Evolutionary conservation across 2,329 filamentous ascomycete genomes (phyloP).

Genomic region (Colletotrichum australisinense): DNA sequence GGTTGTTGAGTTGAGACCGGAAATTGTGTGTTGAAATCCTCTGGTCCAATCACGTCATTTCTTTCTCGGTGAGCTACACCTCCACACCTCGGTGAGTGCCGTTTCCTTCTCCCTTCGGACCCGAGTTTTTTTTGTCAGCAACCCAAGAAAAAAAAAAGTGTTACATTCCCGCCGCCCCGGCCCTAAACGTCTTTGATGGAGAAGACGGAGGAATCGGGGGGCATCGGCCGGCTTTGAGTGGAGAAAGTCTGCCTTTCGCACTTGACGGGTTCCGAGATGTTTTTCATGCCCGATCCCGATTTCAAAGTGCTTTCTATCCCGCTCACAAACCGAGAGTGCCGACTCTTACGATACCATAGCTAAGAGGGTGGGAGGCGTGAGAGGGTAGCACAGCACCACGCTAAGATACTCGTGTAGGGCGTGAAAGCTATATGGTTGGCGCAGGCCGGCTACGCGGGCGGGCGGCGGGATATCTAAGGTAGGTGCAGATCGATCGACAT

Average conservation of each 20-base stretch:
- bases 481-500: background rate
- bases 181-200: background rate
- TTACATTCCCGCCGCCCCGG: background rate
- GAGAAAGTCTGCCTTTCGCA: background rate
- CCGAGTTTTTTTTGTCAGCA: conserved; percentile 2
- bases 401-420: background rate
- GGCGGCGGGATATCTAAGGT: too few species aligned
- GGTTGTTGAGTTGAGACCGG: background rate
- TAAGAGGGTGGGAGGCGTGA: too few species aligned
- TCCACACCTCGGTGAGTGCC: background rate
- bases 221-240: background rate
- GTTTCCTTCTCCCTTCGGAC: background rate
- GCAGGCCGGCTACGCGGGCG: background rate
- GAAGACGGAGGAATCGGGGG: background rate
- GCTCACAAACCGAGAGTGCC: background rate
- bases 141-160: background rate
- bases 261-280: background rate
- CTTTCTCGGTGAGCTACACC: conserved; percentile 13
- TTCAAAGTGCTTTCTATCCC: background rate
- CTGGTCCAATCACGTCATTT: conserved; percentile 32
- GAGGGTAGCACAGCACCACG: too few species aligned
- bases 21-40: conserved; percentile 32
- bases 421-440: background rate
- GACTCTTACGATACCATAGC: background rate
- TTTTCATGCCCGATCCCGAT: background rate